Evolutionary conservation across 768 basidiomycete genomes (phyloP).

Genomic region (Mycena rosella): DNA sequence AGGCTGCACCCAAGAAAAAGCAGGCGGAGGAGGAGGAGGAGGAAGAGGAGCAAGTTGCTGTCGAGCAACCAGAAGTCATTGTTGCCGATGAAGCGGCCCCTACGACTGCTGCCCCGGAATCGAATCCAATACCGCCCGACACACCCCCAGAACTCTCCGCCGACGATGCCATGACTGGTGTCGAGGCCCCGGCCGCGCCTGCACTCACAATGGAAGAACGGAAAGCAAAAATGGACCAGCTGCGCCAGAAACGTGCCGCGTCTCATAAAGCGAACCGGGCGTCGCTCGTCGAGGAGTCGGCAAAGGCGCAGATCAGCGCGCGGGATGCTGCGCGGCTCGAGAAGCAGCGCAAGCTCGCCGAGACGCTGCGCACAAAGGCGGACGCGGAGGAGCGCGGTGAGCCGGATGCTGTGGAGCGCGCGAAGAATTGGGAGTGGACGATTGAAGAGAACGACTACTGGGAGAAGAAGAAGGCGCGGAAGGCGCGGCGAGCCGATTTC

Average conservation of each 20-base stretch:
- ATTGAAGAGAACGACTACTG: constrained; percentile 97
- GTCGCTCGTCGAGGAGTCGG: constrained; percentile 87
- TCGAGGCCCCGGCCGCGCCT: not conserved
- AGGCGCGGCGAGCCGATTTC: constrained; percentile 87
- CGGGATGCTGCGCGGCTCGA: constrained; percentile 89
- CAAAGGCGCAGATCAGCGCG: constrained; percentile 79
- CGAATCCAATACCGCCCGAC: constrained; percentile 9
- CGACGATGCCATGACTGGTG: constrained; percentile 20
- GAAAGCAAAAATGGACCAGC: constrained; percentile 34
- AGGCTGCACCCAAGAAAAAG: constrained; percentile 29
- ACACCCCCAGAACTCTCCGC: constrained; percentile 4
- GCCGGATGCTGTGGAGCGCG: constrained; percentile 78
- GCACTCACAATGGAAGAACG: constrained; percentile 36
- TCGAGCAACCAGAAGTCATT: constrained; percentile 10
- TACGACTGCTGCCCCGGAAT: not conserved
- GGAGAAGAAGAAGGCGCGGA: constrained; percentile 91
- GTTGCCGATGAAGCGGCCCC: constrained; percentile 6
- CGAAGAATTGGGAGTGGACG: constrained; percentile 95
- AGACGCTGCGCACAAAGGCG: constrained; percentile 84
- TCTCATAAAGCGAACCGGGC: constrained; percentile 78
- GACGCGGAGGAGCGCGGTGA: constrained; percentile 94
- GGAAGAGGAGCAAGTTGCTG: constrained; percentile 6
- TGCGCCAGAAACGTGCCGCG: constrained; percentile 32
- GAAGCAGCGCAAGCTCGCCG: constrained; percentile 90
- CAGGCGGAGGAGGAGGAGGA: constrained; percentile 13